Evolutionary conservation across 345 rosid genomes (phyloP).

Genomic region (Citrus hindsii): DNA sequence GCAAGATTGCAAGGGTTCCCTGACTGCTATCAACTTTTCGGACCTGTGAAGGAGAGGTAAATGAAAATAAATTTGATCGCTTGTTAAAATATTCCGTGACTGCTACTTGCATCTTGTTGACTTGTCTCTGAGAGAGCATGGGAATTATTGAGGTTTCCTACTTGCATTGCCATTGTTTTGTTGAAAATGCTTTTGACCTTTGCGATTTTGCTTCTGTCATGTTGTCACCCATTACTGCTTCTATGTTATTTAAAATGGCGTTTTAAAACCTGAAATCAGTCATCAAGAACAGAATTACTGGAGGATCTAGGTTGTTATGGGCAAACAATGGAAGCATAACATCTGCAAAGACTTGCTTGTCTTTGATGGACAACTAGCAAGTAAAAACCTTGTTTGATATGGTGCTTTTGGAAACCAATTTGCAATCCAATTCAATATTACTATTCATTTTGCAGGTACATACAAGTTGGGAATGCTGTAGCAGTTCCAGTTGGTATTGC

Average conservation of each 20-base stretch:
- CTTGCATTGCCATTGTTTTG: not conserved
- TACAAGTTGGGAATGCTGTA: no score
- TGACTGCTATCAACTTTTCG: slow-evolving; percentile 36
- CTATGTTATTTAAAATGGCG: not conserved
- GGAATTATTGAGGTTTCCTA: not conserved
- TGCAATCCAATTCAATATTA: no score
- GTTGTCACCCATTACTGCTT: not conserved
- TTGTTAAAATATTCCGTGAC: not conserved
- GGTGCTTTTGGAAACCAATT: no score
- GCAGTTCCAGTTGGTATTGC: no score
- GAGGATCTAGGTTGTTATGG: not conserved
- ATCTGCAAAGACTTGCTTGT: not conserved
- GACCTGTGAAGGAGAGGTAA: slow-evolving; percentile 38
- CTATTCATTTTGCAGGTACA: no score
- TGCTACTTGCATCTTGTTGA: not conserved
- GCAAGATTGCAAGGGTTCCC: slow-evolving; percentile 54
- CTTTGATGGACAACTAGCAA: not conserved
- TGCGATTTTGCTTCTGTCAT: not conserved
- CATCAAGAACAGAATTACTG: not conserved
- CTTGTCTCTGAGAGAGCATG: not conserved
- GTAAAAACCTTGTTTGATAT: no score
- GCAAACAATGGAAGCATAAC: not conserved
- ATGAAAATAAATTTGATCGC: not conserved
- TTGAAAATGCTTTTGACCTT: not conserved
- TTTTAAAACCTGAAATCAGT: not conserved